Evolutionary conservation across 257 asterid genomes (phyloP), one percentile per base, ranked within the genome.

Genomic region (Thymus quinquecostatus): DNA sequence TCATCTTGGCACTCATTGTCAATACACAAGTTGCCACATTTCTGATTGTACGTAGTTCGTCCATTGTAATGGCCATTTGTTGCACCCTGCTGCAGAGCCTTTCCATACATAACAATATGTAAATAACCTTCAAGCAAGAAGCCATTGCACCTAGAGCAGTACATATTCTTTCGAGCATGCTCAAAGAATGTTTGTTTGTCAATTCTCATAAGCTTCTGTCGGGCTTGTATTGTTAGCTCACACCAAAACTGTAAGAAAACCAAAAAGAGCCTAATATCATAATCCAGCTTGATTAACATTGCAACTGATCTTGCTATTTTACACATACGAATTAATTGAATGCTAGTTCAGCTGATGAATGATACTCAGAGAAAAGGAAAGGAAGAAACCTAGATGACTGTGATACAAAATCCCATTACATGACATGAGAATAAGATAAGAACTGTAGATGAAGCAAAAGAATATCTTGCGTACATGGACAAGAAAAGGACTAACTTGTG

Each of bases 141-240:
- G 9, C 98, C 98, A 29, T 92, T 90, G 93, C 99, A 95, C 80
- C 99, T 85, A 71, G 99, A 90, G 75, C 99, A 95, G 79, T 95
- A 95, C 97, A 87, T 92, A 82, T 90, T 92, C 83, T 95, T 92
- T 68, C 97, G 96, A 70, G 97, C 97, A 67, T 92, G 97, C 82
- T 95, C 99, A 63, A 95, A 90, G 68, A 95, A 84, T 43, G 82
- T 87, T 77, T 88, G 98, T 84, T 92, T 95, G 82, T 95, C 96
- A 62, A 90, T 83, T 87, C 86, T 88, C 81, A 92, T 76, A 75
- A 95, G 89, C 61, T 85, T 75, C 84, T 84, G 86, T 59, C 99
- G 96, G 64, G 96, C 96, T 85, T 84, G 90, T 6, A 79, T 91
- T 27, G 94, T 81, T 81, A 92, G 86, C 78, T 87, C 97, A 78